These are phyloP conservation scores for Tripidium arundinaceum DNA, from an alignment of 202 grass and related monocot species.

Conservation along the genomic window DNA sequence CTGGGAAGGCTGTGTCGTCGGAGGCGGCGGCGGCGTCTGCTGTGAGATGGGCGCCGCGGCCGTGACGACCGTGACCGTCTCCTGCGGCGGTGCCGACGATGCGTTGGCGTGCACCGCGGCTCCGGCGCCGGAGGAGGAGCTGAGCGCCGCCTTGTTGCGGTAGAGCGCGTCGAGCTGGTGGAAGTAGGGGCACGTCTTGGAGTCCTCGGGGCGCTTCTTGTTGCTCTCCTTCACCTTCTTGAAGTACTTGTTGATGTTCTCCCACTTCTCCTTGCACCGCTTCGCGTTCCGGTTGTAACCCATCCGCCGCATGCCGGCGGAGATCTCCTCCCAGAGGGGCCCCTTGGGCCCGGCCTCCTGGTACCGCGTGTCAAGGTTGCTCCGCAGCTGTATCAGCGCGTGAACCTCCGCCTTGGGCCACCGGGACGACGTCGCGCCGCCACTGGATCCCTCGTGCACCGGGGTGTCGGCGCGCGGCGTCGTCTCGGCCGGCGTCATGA, in stretches of 20 bases:
- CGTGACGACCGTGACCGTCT: conserved; percentile 21
- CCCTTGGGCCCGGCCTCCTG: conserved; percentile 92
- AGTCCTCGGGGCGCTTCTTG: conserved; percentile 91
- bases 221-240: conserved; percentile 99
- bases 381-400: conserved; percentile 78
- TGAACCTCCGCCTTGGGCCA: conserved; percentile 98
- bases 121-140: background rate
- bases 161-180: conserved; percentile 96
- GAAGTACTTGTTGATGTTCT: conserved; percentile 99
- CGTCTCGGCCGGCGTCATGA: conserved; percentile 19
- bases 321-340: conserved; percentile 96
- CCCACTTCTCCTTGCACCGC: conserved; percentile 99
- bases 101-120: conserved; percentile 1
- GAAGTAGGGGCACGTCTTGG: conserved; percentile 98
- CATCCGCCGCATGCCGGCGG: conserved; percentile 56
- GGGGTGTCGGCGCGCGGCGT: background rate
- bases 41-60: conserved; percentile 54
- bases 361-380: conserved; percentile 68
- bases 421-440: conserved; percentile 54
- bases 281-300: conserved; percentile 84
- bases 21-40: conserved; percentile 27
- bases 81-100: conserved; percentile 8
- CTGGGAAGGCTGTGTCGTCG: background rate
- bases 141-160: conserved; percentile 58
- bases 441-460: conserved; percentile 34